A percentile compares a stretch with the other conserved stretches of the same genome.
phyloP scores from a whole-genome alignment of 2,329 filamentous ascomycete species.

The Phialemonium atrogriseum region DNA sequence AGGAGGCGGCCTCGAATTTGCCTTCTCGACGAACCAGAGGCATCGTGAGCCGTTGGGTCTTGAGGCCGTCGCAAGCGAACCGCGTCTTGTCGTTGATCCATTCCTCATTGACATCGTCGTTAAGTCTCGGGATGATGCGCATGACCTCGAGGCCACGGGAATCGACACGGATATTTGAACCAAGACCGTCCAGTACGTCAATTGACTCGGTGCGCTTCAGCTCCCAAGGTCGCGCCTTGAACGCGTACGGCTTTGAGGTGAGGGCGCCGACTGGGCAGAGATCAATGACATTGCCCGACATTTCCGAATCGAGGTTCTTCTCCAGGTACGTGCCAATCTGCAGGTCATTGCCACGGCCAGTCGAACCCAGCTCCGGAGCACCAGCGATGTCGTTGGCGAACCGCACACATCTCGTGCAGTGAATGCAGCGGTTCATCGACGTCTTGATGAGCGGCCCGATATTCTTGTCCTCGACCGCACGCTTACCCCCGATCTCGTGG shows the following conservation, averaged over 20 bases:
- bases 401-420: constrained; percentile 95
- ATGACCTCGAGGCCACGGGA: constrained; percentile 92
- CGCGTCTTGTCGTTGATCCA: constrained; percentile 99
- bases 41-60: constrained; percentile 91
- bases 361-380: constrained; percentile 88
- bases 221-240: constrained; percentile 95
- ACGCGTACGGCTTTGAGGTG: constrained; percentile 95
- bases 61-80: constrained; percentile 92
- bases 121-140: constrained; percentile 84
- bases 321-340: constrained; percentile 98
- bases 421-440: constrained; percentile 99
- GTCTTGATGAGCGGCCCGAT: constrained; percentile 98
- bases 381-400: constrained; percentile 97
- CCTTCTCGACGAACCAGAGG: constrained; percentile 82
- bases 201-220: constrained; percentile 93
- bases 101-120: constrained; percentile 98
- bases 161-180: constrained; percentile 92
- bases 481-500: constrained; percentile 92
- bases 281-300: constrained; percentile 97
- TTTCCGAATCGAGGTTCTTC: constrained; percentile 83
- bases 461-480: constrained; percentile 98
- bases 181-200: constrained; percentile 86
- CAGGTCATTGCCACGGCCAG: constrained; percentile 91
- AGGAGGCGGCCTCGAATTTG: constrained; percentile 85
- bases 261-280: constrained; percentile 95